Evolutionary conservation across 768 basidiomycete genomes (phyloP), one percentile per base, ranked within the genome.

Genomic region (Boletus patriciae): DNA sequence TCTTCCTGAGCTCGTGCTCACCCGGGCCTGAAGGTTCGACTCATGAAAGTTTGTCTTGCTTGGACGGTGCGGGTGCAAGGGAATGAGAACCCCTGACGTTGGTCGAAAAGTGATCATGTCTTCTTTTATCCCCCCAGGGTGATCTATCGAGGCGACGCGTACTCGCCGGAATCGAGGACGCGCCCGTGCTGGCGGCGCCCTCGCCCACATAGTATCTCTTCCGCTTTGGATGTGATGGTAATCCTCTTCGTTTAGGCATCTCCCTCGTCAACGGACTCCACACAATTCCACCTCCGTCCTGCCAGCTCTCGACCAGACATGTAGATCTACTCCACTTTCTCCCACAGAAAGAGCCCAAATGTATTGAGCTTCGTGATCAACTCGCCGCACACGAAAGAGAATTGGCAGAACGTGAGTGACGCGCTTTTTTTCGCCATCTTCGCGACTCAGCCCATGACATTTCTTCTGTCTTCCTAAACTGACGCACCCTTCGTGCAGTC

Each of bases 321-420:
- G 84, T 86, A 7, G 91, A 92, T 52, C 74, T 94, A 3, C 74
- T 93, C n/a, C 87, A 82, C 31, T 87, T 87, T 57, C 93, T 94
- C 49, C 91, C 92, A 0, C 90, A 92, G 72, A 92, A 93, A 61
- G 92, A 93, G 68, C 83, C 88, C 0, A 88, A 85, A 68, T 92
- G 89, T 62, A 80, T 93, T 38, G 91, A 94, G 55, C 77, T 93
- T 43, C 84, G 90, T 18, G 83, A 86, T 6, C 89, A 90, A 61
- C 82, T 94, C 3, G 78, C 80, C 9, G 66, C 73, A 15, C 88
- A 92, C 62, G 92, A 94, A 73, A 79, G 78, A 3, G 92, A 92
- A 65, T 78, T 93, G 3, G 67, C 80, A 1, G 81, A 88, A 67
- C 73, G 85, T 86, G 67, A 54, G 83, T 72, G 6, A 5, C 25